Evolutionary conservation across 78 protist genomes (phyloP), one percentile per base, ranked within the genome.

Genomic region (Speleostelium caveatum): DNA sequence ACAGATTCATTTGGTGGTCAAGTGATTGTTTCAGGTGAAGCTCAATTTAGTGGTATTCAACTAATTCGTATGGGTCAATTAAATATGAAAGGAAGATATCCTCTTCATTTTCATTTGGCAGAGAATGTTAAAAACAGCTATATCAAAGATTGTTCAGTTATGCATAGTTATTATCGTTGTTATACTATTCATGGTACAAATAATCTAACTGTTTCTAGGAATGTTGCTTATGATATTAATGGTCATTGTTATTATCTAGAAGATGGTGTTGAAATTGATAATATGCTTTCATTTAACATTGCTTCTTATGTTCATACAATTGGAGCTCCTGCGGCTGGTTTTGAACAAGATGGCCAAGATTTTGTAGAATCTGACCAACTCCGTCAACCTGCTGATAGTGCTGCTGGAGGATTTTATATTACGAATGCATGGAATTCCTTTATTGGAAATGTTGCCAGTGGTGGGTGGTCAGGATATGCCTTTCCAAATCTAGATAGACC

Each of bases 391-490:
- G 88, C 88, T 7, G 88, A 79, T 41, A 17, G 58, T 2, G 21
- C 58, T 7, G 75, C 88, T 3, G 10, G 63, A 28, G 88, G 88
- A 5, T 79, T 55, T 53, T 79, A 79, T 39, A 79, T 79, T 28
- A 79, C 88, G 61, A 79, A 79, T 56, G 88, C 88, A 19, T 79
- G 74, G 75, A 77, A 77, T 51, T 35, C 66, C 28, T 39, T 95
- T 53, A 89, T 89, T 55, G 96, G 96, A 24, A 95, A 95, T 74
- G 66, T 79, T 39, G 97, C 97, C 4, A 63, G 86, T 35, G 97
- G 97, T 26, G 97, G 97, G 14, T 95, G 93, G 93, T 39, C 95
- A 6, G 94, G 95, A 53, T 95, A 68, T 55, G 77, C 95, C 1
- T 61, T 93, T 7, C 95, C 95, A 17, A 24, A 59, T 35, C 73